Conservation (phyloP, 306 rosid genomes). For the Delonix regia region DNA sequence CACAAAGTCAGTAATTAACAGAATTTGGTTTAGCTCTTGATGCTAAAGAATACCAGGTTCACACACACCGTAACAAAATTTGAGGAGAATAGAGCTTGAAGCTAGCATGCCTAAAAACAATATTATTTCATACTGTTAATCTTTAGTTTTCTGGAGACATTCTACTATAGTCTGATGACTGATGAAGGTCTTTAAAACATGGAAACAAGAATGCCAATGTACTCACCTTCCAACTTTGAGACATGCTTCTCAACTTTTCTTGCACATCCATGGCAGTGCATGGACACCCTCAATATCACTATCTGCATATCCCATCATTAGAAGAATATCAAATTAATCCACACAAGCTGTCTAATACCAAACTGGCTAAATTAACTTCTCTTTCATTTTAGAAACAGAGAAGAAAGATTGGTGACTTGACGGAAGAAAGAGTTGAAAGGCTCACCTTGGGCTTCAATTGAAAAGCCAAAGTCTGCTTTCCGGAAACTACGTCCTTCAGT, state of each 20-base stretch:
- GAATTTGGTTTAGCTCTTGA: conserved; percentile 32
- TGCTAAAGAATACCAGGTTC: neutral
- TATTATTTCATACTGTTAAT: neutral
- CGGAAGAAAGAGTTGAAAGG: neutral
- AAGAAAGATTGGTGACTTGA: conserved; percentile 13
- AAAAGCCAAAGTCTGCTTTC: conserved; percentile 84
- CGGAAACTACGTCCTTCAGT: conserved; percentile 77
- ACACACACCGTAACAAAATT: neutral
- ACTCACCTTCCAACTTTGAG: conserved; percentile 80
- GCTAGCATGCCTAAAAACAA: neutral
- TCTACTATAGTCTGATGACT: neutral
- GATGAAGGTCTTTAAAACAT: conserved; percentile 6
- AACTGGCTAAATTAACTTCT: neutral
- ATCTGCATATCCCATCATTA: conserved; percentile 50
- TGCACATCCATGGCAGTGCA: conserved; percentile 96
- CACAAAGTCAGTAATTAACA: neutral
- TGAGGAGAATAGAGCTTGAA: neutral
- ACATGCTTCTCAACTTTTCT: conserved; percentile 86
- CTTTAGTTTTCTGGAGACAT: neutral
- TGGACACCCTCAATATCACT: conserved; percentile 82
- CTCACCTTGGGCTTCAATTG: conserved; percentile 86
- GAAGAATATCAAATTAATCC: conserved; percentile 13
- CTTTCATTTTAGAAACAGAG: neutral
- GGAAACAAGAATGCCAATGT: neutral
- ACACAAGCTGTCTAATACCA: neutral